Evolutionary conservation across 2,329 filamentous ascomycete species (phyloP).

Genomic region (Trichoderma sp.): DNA sequence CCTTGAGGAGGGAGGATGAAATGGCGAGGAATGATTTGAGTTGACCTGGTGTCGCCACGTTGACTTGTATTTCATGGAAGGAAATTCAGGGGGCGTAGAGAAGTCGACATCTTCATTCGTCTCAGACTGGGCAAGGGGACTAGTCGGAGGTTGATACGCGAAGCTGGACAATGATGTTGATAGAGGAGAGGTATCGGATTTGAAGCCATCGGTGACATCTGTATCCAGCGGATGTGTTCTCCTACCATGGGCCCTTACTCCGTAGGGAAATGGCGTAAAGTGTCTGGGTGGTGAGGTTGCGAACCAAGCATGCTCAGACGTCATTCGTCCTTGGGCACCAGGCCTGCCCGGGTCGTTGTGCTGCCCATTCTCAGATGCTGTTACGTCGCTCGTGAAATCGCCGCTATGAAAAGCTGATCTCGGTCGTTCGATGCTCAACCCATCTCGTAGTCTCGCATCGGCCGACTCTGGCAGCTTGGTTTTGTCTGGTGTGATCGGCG

Average conservation of each 20-base stretch:
- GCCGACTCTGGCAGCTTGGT: constrained; percentile 29
- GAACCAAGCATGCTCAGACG: constrained; percentile 46
- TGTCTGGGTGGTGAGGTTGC: constrained; percentile 58
- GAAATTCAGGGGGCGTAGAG: constrained; percentile 52
- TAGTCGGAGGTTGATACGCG: constrained; percentile 84
- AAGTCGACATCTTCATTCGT: constrained; percentile 74
- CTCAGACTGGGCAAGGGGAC: constrained; percentile 84
- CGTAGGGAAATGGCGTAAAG: constrained; percentile 50
- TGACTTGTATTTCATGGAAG: constrained; percentile 40
- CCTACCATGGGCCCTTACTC: constrained; percentile 31
- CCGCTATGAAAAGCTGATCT: constrained; percentile 73
- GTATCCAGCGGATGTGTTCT: constrained; percentile 30
- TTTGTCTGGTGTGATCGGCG: constrained; percentile 52
- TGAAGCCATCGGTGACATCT: constrained; percentile 40
- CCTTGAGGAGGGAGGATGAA: constrained; percentile 42
- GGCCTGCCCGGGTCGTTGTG: not conserved
- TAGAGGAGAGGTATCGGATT: constrained; percentile 58
- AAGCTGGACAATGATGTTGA: constrained; percentile 79
- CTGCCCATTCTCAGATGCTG: constrained; percentile 23
- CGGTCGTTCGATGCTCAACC: constrained; percentile 74
- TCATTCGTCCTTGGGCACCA: constrained; percentile 26
- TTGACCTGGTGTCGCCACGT: constrained; percentile 71
- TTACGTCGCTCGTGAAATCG: constrained; percentile 57
- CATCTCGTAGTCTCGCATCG: constrained; percentile 51
- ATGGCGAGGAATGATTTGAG: constrained; percentile 54